Evolutionary conservation across 257 asterid genomes (phyloP), one percentile per base, ranked within the genome.

Genomic region (Salvia rosmarinus): DNA sequence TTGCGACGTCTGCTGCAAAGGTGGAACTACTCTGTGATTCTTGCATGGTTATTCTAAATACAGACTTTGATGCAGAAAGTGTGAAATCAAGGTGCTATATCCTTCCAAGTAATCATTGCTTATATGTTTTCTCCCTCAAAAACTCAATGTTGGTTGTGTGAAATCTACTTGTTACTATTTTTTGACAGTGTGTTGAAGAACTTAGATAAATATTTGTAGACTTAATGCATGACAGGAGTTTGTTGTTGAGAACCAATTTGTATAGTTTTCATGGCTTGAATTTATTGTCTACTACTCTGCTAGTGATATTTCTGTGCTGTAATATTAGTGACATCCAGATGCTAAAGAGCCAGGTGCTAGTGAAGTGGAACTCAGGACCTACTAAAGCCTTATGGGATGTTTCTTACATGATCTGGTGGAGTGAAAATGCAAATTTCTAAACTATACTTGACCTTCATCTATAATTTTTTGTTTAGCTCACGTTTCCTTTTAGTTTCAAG

Each of bases 21-120:
- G 75, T 72, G 85, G 98, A 83, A 58, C 90, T 63, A 35, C 93
- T 89, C 58, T 95, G 99, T 82, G 97, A 95, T 89, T 77, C 91
- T 34, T 95, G 99, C 86, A 77, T 85, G 83, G 80, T 82, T 65
- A 65, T 71, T 58, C 78, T 81, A 64, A 91, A 86, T 73, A 82
- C 91, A 39, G 95, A 88, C 51, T 72, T 77, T 70, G 88, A 83
- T 80, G 73, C 85, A 59, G 87, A 86, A 79, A 77, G 75, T 61
- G 73, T 63, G 34, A 82, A 82, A 78, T 77, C 84, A 52, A 82
- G 91, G 91, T 86, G 81, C 67, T 77, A 39, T 71, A 67, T 57
- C 40, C 71, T 49, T 73, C 60, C 60, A 30, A 21, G 20, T 49
- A 46, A 43, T 40, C 40, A n/a, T 40, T 49, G 35, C 25, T 4